These are phyloP conservation scores for Solanum pennellii DNA, from an alignment of 257 asterid species.

Conservation along the genomic window DNA sequence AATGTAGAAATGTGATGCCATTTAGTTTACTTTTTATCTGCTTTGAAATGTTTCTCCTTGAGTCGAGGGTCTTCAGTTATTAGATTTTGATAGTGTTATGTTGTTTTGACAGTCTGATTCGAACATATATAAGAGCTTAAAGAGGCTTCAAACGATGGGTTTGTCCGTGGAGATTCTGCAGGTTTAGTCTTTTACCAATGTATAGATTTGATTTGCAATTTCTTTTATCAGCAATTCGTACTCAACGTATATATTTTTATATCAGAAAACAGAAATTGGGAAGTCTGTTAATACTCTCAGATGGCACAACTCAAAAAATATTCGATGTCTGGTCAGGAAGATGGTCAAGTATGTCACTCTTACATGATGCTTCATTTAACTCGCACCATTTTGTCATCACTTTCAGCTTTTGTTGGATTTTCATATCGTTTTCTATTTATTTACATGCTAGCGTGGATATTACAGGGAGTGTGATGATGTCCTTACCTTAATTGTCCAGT, in stretches of 20 bases:
- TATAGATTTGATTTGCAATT: not conserved
- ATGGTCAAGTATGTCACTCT: constrained; percentile 42
- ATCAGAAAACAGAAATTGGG: constrained; percentile 59
- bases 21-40: not conserved
- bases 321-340: constrained; percentile 36
- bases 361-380: not conserved
- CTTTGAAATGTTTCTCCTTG: no score
- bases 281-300: constrained; percentile 44
- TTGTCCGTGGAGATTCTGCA: constrained; percentile 65
- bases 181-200: constrained; percentile 22
- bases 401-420: not conserved
- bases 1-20: not conserved
- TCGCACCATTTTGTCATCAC: no score
- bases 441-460: not conserved
- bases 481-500: not conserved
- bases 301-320: constrained; percentile 41
- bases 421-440: not conserved
- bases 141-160: constrained; percentile 60
- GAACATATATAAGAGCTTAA: constrained; percentile 47
- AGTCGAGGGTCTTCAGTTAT: not conserved
- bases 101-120: constrained; percentile 43
- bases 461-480: not conserved
- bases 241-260: constrained; percentile 4
- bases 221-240: not conserved
- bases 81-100: constrained; percentile 6